Evolutionary conservation across 2,329 filamentous ascomycete species (phyloP), one percentile per base, ranked within the genome.

Genomic region (Arachnomyces sp.): DNA sequence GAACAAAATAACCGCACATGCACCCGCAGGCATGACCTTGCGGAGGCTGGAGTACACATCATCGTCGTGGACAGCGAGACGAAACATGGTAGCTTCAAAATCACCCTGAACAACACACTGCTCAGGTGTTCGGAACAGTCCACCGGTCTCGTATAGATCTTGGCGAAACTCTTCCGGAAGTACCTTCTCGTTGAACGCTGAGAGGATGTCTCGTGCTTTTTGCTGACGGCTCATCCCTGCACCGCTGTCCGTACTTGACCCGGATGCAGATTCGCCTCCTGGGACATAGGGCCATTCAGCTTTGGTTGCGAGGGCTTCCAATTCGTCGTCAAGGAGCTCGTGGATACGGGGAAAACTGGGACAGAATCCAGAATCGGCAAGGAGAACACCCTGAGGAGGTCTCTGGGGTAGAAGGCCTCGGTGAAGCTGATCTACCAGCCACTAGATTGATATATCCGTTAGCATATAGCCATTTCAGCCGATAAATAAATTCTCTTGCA

Each of bases 71-170:
- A 66, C 58, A 3, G 65, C 66, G 4, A 68, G 60, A 16, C 64
- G 58, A 47, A 70, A 66, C 43, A 69, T 56, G 2, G 66, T 71
- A 12, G 62, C 64, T 39, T 63, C 60, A 9, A 70, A 57, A 43
- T 68, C 65, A 2, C 61, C 63, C 42, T 64, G 65, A 12, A 68
- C 61, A 12, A 67, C 63, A 44, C 66, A 66, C 37, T 67, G 58
- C 35, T 66, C 63, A 9, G 59, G 53, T 4, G 59, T 60, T 34
- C 57, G 56, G 8, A 50, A 43, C 13, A 59, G 52, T 12, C 51
- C 50, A 3, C 54, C 54, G 16, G 56, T 57, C 33, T 64, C 61
- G 29, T 55, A 54, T n/a, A 66, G 50, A 34, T 69, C 63, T 7
- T 44, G 53, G 11, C 59, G 58, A 45, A 64, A 67, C 28, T 68